Percentiles rank a stretch among this genome's conserved stretches.
Evolutionary conservation across 2,329 filamentous ascomycete species (phyloP).

Genomic region (Arthroderma sp.): DNA sequence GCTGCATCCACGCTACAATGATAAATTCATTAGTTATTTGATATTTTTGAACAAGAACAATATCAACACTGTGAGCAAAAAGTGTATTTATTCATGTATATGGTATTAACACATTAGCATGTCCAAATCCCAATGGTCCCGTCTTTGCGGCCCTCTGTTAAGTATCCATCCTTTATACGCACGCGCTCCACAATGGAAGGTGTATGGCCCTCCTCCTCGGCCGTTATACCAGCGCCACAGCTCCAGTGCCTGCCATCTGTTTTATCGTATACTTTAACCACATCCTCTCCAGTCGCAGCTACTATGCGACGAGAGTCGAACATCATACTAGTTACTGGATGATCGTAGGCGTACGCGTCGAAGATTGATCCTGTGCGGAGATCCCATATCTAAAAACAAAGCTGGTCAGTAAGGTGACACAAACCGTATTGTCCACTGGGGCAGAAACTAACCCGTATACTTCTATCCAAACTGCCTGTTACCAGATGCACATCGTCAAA

Average conservation of each 20-base stretch:
- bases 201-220: constrained; percentile 50
- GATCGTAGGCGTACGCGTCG: constrained; percentile 91
- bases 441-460: constrained; percentile 62
- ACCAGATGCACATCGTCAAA: constrained; percentile 94
- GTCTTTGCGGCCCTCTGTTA: constrained; percentile 79
- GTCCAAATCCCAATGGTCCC: constrained; percentile 87
- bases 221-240: constrained; percentile 66
- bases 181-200: constrained; percentile 69
- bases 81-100: neutral
- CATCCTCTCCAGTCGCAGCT: constrained; percentile 75
- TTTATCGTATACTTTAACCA: constrained; percentile 98
- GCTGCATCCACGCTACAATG: no score
- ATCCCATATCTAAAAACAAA: constrained; percentile 72
- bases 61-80: no score
- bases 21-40: no score
- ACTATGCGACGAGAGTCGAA: constrained; percentile 87
- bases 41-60: no score
- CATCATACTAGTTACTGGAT: constrained; percentile 89
- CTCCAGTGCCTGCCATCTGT: constrained; percentile 93
- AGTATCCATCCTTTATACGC: constrained; percentile 82
- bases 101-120: constrained; percentile 36
- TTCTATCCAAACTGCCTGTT: constrained; percentile 82
- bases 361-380: constrained; percentile 88
- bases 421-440: neutral
- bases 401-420: neutral